Evolutionary conservation across 352 stramenopile species (phyloP).

Genomic region (Phytophthora crassamura): DNA sequence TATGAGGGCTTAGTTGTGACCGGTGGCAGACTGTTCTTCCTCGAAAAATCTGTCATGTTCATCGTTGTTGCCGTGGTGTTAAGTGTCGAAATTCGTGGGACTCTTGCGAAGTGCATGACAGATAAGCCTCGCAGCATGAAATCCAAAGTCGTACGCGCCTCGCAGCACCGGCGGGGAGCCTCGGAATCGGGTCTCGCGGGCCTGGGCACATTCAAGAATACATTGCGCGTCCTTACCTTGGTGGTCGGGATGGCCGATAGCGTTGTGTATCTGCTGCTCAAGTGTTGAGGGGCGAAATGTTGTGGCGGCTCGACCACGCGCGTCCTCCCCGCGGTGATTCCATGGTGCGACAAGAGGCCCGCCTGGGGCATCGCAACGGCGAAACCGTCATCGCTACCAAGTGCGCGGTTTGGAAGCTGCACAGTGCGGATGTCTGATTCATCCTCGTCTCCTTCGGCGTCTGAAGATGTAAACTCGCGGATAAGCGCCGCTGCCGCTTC

Average conservation of each 20-base stretch:
- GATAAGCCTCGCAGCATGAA: conserved; percentile 1
- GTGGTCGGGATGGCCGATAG: conserved; percentile 4
- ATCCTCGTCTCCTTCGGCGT: too few relatives aligned
- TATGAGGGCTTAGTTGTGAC: not conserved
- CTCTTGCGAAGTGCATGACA: conserved; percentile 6
- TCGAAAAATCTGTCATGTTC: conserved; percentile 23
- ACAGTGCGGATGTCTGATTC: too few relatives aligned
- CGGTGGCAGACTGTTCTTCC: not conserved
- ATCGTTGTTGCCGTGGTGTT: not conserved
- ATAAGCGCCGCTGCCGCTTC: not conserved
- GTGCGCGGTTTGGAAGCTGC: too few relatives aligned
- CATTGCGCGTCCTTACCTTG: conserved; percentile 18
- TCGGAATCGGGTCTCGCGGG: conserved; percentile 3
- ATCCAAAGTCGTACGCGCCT: conserved; percentile 15
- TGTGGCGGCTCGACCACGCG: not conserved
- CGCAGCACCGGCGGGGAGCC: not conserved
- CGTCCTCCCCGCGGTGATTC: conserved; percentile 1
- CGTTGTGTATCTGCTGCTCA: not conserved
- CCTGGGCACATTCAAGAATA: conserved; percentile 18
- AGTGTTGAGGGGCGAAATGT: conserved; percentile 10
- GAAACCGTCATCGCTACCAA: too few relatives aligned
- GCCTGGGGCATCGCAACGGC: not conserved
- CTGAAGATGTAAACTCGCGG: too few relatives aligned
- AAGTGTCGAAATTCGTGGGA: not conserved
- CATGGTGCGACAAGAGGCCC: not conserved